These are phyloP conservation scores for Bocquillonia castaneifolia DNA, from an alignment of 441 rosid species.

Conservation along the genomic window DNA sequence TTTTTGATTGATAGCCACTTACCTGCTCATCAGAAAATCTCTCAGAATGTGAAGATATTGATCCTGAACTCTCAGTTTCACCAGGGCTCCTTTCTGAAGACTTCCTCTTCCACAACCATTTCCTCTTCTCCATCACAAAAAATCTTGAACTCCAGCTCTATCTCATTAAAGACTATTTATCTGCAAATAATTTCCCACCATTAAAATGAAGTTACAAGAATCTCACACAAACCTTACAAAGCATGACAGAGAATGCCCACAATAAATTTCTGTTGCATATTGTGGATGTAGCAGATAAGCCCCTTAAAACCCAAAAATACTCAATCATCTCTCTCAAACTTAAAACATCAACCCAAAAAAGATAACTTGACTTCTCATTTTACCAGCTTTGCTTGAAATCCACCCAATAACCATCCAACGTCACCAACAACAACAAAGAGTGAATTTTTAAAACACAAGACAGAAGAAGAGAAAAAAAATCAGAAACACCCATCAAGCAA, in stretches of 20 bases:
- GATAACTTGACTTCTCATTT: conserved; percentile 36
- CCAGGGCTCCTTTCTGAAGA: conserved; percentile 67
- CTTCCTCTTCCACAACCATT: conserved; percentile 70
- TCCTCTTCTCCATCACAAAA: conserved; percentile 58
- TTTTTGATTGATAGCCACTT: conserved; percentile 14
- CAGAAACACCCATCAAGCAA: conserved; percentile 11
- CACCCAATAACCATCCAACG: conserved; percentile 34
- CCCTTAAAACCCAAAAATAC: conserved; percentile 17
- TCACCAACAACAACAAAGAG: conserved; percentile 31
- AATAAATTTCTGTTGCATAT: conserved; percentile 11
- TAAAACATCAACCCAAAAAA: conserved; percentile 20
- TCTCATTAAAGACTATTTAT: conserved; percentile 32
- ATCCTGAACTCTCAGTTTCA: conserved; percentile 65
- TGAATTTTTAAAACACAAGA: conserved; percentile 15
- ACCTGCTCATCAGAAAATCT: conserved; percentile 74
- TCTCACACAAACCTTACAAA: neutral
- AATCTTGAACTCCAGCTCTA: conserved; percentile 19
- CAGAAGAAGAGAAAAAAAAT: neutral
- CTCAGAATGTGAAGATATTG: conserved; percentile 60
- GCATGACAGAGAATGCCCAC: conserved; percentile 10
- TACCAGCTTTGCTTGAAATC: conserved; percentile 51
- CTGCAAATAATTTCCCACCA: conserved; percentile 28
- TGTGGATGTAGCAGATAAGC: neutral
- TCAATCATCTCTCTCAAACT: conserved; percentile 17
- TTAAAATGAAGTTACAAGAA: conserved; percentile 9